Evolutionary conservation across 2,329 filamentous ascomycete species (phyloP).

Genomic region (Neurospora crassa): DNA sequence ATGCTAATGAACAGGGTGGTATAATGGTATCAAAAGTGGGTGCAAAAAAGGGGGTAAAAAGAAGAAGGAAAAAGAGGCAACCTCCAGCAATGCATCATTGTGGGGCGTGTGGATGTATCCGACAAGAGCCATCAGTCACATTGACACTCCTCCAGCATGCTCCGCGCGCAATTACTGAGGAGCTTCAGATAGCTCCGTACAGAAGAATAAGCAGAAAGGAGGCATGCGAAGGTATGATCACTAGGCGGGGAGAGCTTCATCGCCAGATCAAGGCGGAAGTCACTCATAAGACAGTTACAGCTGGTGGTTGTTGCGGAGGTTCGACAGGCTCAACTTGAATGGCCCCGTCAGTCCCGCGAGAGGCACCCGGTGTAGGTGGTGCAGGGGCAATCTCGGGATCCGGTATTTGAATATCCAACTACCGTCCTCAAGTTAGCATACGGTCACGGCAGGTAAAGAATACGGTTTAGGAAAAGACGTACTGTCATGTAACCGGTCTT

Average conservation of each 20-base stretch:
- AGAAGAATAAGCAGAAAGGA: background rate
- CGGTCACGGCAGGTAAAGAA: background rate
- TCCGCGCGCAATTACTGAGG: background rate
- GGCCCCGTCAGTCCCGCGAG: conserved; percentile 5
- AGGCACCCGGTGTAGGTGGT: conserved; percentile 33
- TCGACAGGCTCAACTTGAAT: conserved; percentile 23
- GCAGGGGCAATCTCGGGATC: conserved; percentile 59
- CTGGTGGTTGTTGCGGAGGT: conserved; percentile 4
- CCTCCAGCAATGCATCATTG: background rate
- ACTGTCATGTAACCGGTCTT: conserved; percentile 82
- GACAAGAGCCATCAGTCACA: conserved; percentile 8
- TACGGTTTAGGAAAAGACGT: conserved; percentile 24
- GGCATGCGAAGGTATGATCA: background rate
- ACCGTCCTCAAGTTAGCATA: conserved; percentile 16
- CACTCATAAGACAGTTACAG: conserved; percentile 6
- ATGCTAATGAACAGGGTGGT: background rate
- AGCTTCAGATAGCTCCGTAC: background rate
- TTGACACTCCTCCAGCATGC: background rate
- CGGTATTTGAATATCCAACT: conserved; percentile 75
- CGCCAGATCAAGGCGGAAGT: background rate
- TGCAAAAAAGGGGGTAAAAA: background rate
- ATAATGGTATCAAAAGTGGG: background rate
- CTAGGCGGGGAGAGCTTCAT: background rate
- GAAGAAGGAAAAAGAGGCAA: background rate
- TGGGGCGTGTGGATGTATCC: background rate